Base-by-base conservation (phyloP, 306 rosid species). In the Begonia fuchsioides region DNA sequence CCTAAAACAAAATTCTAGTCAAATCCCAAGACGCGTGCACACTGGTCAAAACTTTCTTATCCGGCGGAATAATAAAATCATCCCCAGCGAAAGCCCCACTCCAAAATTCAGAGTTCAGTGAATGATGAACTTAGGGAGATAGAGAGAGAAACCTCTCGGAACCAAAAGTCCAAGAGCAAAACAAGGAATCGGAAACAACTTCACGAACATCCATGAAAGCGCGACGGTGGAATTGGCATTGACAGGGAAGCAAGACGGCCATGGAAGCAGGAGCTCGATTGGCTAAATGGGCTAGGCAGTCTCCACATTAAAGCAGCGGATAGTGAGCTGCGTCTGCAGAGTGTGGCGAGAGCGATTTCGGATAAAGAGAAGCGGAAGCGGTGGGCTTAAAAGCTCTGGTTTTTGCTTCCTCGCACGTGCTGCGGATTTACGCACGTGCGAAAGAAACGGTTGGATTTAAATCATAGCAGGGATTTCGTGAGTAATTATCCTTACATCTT, bases 131-230 rank as follows among this genome's bases (percentile, higher is more conserved):
- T 52, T 72, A 78, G 76, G 81, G 68, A 49, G 79, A 69, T 1
- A 55, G 56, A 43, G 82, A 71, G 0, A 62, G 58, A 52, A 67
- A 69, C 66, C 73, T 76, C 38, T 72, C 64, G 2, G 81, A 49
- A 45, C 71, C 67, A 10, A 56, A 55, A 2, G 56, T 50, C 55
- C 61, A 65, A 49, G 78, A 59, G 58, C 26, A 43, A 59, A 63
- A 60, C 58, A 53, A 60, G 50, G 20, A 18, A 32, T 17, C 45
- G 47, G 72, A 63, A 53, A 55, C 77, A 72, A 75, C 62, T 52
- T 76, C 75, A 51, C 75, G 47, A 52, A 63, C 65, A 51, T 56
- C 90, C 86, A 82, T 65, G 75, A 76, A 55, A 38, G 55, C 19
- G 17, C 43, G 51, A 44, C 16, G 60, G 47, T 59, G 55, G 18